Base-by-base conservation (phyloP, 805 yeast species). In the Wickerhamiella qilinensis region DNA sequence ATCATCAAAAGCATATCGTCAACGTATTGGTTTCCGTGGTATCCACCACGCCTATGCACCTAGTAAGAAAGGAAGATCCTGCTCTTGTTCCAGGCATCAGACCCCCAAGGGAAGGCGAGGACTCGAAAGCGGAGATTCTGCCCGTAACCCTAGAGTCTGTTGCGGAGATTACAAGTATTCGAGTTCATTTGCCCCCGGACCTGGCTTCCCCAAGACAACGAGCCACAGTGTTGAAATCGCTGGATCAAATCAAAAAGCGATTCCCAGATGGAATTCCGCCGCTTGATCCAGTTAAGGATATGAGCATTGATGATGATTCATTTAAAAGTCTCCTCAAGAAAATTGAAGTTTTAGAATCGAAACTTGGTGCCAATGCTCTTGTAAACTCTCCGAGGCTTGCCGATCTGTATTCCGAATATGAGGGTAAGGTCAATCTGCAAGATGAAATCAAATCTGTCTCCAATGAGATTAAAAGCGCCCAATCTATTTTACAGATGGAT, bases 261-360 rank as follows among this genome's bases (percentile, higher is more conserved):
- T 77, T 85, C 53, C 85, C 93, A 9, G 91, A 83, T 54, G 95
- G 94, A 1, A 66, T 91, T 27, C 95, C 97, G n/a, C 54, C 75
- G 33, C 68, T 91, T 57, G 94, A 91, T 58, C 97, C 98, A 3
- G 65, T 91, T 29, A 77, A 75, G 44, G 83, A 80, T 54, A 91
- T 91, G 98, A 82, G 85, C 54, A 88, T 91, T 49, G 78, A 47
- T 34, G 94, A 83, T 53, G 71, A 69, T 3, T 82, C 81, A 16
- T 91, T 93, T 64, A 63, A 67, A 50, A 65, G 69, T 37, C 62
- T 93, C 37, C 54, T 81, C 41, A 71, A 75, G 48, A 88, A 91
- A 54, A 74, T 83, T 43, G 86, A 81, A 41, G 86, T 85, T 1
- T 65, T 91, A 46, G 91, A 85, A 52, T 59, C 79, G 4, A 83